Evolutionary conservation across 805 yeast species (phyloP).

Genomic region (Metschnikowia peoriensis): DNA sequence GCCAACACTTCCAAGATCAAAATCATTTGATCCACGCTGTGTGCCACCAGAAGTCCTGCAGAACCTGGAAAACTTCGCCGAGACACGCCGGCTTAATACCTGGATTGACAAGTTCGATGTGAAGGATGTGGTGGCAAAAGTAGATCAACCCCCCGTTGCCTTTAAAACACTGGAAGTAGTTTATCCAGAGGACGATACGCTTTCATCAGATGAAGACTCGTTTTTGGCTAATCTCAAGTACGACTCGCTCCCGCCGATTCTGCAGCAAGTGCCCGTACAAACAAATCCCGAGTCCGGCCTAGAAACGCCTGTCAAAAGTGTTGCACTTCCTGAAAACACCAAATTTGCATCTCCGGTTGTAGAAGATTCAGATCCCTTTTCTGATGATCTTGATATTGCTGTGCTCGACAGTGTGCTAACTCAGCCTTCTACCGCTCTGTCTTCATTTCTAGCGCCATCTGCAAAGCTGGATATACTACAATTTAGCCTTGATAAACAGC

Average conservation of each 20-base stretch:
- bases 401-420: conserved; percentile 16
- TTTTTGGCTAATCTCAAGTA: conserved; percentile 14
- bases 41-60: neutral
- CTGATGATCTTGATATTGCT: conserved; percentile 19
- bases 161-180: neutral
- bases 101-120: conserved; percentile 35
- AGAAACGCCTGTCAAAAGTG: neutral
- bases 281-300: neutral
- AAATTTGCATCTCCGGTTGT: neutral
- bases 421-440: conserved; percentile 13
- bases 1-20: conserved; percentile 38
- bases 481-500: conserved; percentile 41
- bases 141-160: neutral
- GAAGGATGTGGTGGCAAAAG: neutral
- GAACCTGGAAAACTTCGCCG: conserved; percentile 15
- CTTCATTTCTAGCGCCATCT: neutral
- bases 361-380: conserved; percentile 19
- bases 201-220: conserved; percentile 28
- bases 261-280: neutral
- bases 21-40: conserved; percentile 29
- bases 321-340: neutral
- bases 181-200: conserved; percentile 6
- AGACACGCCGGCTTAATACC: conserved; percentile 11
- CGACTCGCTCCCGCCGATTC: conserved; percentile 9
- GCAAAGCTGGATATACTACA: conserved; percentile 39